Evolutionary conservation across 352 stramenopile species (phyloP).

Genomic region (Pythium sp.): DNA sequence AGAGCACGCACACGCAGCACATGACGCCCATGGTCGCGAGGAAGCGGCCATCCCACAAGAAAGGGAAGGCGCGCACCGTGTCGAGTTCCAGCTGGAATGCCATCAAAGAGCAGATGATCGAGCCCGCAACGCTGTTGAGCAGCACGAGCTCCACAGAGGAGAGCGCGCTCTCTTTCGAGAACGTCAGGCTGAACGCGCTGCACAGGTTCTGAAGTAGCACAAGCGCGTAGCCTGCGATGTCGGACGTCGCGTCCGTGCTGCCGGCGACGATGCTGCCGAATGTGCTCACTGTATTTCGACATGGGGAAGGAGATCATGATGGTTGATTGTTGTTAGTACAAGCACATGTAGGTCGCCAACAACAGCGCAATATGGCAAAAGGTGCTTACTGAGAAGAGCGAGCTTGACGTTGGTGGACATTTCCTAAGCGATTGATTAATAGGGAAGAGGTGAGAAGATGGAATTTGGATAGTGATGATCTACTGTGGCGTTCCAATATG

Average conservation of each 20-base stretch:
- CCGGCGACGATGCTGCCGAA: constrained; percentile 56
- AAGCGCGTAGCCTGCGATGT: constrained; percentile 47
- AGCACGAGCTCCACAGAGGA: constrained; percentile 51
- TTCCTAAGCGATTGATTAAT: constrained; percentile 14
- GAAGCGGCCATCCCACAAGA: constrained; percentile 31
- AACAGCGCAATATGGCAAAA: neutral
- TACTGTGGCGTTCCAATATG: neutral
- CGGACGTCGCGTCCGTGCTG: constrained; percentile 46
- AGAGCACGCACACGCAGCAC: constrained; percentile 67
- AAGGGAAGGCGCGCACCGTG: constrained; percentile 30
- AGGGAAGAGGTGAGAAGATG: neutral
- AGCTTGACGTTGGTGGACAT: constrained; percentile 53
- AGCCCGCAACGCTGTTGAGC: constrained; percentile 48
- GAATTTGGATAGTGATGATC: neutral
- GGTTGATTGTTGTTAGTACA: neutral
- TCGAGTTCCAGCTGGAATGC: constrained; percentile 43
- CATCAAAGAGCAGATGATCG: constrained; percentile 38
- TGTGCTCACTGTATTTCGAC: constrained; percentile 44
- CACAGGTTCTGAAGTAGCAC: constrained; percentile 71
- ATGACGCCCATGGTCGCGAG: constrained; percentile 37
- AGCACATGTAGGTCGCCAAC: neutral
- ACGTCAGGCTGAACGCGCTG: constrained; percentile 53
- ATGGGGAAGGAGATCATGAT: neutral
- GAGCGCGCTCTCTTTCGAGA: constrained; percentile 64
- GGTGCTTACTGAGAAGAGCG: constrained; percentile 52